phyloP scores from a whole-genome alignment of 208 protist genomes.

The Novymonas esmeraldas region DNA sequence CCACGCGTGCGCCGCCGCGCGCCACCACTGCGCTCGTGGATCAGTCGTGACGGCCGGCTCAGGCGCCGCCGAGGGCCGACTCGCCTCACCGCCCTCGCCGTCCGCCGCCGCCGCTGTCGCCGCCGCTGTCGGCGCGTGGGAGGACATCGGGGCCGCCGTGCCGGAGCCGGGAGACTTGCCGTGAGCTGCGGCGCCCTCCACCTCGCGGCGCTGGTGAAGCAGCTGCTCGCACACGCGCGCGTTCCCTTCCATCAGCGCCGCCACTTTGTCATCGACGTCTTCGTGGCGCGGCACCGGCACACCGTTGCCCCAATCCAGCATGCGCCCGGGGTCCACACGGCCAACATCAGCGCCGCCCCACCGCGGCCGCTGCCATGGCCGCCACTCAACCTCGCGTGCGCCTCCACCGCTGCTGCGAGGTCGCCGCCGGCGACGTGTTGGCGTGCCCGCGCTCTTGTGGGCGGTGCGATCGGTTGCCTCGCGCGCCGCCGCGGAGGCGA shows the following conservation, averaged over 20 bases:
- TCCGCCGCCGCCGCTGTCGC: neutral
- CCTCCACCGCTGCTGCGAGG: neutral
- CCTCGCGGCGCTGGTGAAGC: slow-evolving; percentile 1
- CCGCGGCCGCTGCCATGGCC: neutral
- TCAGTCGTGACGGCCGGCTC: no score
- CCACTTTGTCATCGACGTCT: slow-evolving; percentile 47
- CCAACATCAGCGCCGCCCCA: no score
- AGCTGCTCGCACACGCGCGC: slow-evolving; percentile 42
- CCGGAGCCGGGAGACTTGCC: no score
- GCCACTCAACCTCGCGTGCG: neutral
- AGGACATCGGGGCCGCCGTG: no score
- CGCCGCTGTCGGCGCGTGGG: no score
- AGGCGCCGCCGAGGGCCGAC: neutral
- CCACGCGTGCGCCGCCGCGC: slow-evolving; percentile 62
- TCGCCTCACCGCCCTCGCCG: neutral
- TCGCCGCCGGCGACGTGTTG: neutral
- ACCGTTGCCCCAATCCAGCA: slow-evolving; percentile 23
- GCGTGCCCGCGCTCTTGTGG: neutral
- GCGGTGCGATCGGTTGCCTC: neutral
- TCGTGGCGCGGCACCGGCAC: slow-evolving; percentile 21
- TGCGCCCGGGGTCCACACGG: neutral
- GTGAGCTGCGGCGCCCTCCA: neutral
- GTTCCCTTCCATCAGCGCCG: slow-evolving; percentile 54
- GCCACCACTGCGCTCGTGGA: slow-evolving; percentile 71
- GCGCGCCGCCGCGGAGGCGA: neutral